These are phyloP conservation scores for Agarophyton chilense DNA, from an alignment of 23 red algal species.

Conservation along the genomic window DNA sequence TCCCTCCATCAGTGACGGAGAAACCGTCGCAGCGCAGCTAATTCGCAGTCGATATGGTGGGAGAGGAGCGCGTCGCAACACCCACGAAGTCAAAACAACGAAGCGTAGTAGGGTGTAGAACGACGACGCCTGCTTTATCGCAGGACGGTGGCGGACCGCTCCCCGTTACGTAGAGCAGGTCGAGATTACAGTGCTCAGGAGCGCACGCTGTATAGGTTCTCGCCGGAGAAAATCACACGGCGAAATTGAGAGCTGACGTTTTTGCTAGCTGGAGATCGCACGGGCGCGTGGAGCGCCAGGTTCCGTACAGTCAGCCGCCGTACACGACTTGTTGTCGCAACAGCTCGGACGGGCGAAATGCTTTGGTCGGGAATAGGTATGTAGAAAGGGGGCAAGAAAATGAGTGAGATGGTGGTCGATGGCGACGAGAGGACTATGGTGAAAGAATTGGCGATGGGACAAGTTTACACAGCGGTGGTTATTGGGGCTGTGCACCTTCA, in stretches of 20 bases:
- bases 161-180: too few species aligned
- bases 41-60: too few species aligned
- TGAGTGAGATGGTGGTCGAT: not conserved
- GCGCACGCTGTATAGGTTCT: not conserved
- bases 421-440: not conserved
- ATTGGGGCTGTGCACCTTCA: not conserved
- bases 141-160: too few species aligned
- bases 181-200: too few species aligned
- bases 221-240: not conserved
- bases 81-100: too few species aligned
- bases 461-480: not conserved
- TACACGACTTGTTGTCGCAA: not conserved
- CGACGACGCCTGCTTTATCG: too few species aligned
- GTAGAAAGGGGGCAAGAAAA: too few species aligned
- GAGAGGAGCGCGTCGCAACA: too few species aligned
- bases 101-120: too few species aligned
- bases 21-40: too few species aligned
- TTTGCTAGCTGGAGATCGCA: not conserved
- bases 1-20: not conserved
- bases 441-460: not conserved
- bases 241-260: constrained; percentile 12
- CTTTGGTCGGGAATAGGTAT: too few species aligned
- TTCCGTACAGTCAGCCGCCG: not conserved
- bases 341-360: not conserved
- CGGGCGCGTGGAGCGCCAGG: not conserved